phyloP scores from a whole-genome alignment of 1,284 basidiomycete species.

The Macrocystidia cucumis region DNA sequence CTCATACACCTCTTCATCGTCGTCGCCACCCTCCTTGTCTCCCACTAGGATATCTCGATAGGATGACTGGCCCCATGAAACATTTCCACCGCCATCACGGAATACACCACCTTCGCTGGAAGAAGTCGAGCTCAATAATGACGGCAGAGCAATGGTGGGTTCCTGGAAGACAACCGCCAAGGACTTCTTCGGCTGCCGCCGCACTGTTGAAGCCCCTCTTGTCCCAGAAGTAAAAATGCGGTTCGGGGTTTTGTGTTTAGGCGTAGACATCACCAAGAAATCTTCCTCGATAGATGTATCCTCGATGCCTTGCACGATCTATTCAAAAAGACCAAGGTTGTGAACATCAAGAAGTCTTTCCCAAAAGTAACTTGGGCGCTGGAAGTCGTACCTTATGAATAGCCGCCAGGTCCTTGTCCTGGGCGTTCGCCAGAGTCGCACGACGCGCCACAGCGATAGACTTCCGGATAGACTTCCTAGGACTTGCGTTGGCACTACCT shows the following conservation, averaged over 20 bases:
- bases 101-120: not conserved
- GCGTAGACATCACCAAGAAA: conserved; percentile 12
- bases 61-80: not conserved
- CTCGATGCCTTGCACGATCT: conserved; percentile 16
- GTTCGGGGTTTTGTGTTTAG: conserved; percentile 11
- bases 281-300: conserved; percentile 10
- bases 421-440: conserved; percentile 12
- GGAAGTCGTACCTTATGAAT: not conserved
- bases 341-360: too few species aligned
- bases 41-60: conserved; percentile 9
- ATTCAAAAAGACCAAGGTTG: not conserved
- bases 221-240: conserved; percentile 13
- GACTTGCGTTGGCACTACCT: not conserved
- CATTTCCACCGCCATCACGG: not conserved
- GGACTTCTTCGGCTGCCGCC: conserved; percentile 13
- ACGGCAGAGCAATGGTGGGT: conserved; percentile 13
- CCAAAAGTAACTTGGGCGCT: not conserved
- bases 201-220: conserved; percentile 7
- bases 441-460: conserved; percentile 16
- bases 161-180: conserved; percentile 14
- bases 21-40: conserved; percentile 4
- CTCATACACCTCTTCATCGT: conserved; percentile 12
- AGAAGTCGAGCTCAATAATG: conserved; percentile 9
- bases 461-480: conserved; percentile 17
- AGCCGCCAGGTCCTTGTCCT: conserved; percentile 16